Conservation (phyloP, 441 rosid species). For the Gossypium davidsonii region DNA sequence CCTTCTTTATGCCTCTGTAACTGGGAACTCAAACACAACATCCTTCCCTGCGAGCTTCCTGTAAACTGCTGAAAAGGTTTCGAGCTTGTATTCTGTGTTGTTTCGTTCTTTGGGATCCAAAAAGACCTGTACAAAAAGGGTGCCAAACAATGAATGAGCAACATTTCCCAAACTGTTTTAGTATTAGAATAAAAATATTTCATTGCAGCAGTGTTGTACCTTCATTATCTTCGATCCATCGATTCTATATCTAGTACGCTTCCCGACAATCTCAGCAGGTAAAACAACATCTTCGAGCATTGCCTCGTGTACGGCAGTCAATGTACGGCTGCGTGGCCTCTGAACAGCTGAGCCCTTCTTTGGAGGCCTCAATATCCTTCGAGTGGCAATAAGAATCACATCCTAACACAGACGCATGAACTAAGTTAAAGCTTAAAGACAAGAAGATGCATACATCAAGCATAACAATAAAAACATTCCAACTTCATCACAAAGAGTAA, state of each 20-base stretch:
- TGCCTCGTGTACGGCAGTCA: slow-evolving; percentile 54
- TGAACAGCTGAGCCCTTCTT: not conserved
- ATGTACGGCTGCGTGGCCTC: not conserved
- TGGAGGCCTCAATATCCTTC: slow-evolving; percentile 7
- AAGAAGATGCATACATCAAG: not conserved
- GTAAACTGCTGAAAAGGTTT: slow-evolving; percentile 62
- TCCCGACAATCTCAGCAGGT: slow-evolving; percentile 82
- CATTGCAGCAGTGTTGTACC: slow-evolving; percentile 25
- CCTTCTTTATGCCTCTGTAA: slow-evolving; percentile 36
- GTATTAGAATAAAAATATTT: not conserved
- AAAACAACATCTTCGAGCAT: slow-evolving; percentile 67
- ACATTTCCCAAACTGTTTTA: not conserved
- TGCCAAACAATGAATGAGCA: not conserved
- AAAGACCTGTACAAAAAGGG: not conserved
- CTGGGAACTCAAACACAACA: slow-evolving; percentile 16
- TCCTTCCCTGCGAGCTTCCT: slow-evolving; percentile 70
- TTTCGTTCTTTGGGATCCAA: slow-evolving; percentile 47
- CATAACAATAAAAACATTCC: not conserved
- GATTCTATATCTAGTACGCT: slow-evolving; percentile 51
- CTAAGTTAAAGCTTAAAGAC: not conserved
- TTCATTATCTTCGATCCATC: slow-evolving; percentile 76
- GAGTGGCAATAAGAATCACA: not conserved
- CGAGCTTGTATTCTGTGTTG: slow-evolving; percentile 64
- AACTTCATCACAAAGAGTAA: not conserved
- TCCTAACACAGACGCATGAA: not conserved